phyloP scores from a whole-genome alignment of 768 basidiomycete species.

The Goffeauzyma gilvescens region DNA sequence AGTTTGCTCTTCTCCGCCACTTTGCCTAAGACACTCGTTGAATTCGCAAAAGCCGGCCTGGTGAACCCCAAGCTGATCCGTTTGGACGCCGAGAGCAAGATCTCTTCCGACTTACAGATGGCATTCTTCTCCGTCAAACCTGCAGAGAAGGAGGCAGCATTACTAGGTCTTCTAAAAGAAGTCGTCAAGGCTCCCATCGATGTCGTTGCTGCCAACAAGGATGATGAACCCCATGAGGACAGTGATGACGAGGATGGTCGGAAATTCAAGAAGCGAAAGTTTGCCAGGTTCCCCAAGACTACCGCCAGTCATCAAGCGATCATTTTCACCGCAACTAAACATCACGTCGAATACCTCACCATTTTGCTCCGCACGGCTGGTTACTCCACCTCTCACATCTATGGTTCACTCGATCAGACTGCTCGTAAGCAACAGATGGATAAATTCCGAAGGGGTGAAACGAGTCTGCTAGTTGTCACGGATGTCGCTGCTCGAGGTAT shows the following conservation, averaged over 20 bases:
- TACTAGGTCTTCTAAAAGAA: constrained; percentile 66
- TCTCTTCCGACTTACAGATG: constrained; percentile 81
- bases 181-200: constrained; percentile 59
- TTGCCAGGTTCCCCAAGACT: constrained; percentile 16
- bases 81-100: constrained; percentile 89
- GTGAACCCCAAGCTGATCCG: constrained; percentile 77
- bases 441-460: constrained; percentile 58
- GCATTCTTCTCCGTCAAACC: constrained; percentile 84
- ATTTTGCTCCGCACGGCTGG: constrained; percentile 58
- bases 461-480: constrained; percentile 79
- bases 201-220: constrained; percentile 11
- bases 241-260: constrained; percentile 16
- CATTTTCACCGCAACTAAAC: constrained; percentile 89
- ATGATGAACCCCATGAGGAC: constrained; percentile 8
- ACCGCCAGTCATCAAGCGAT: constrained; percentile 75
- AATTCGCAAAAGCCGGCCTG: constrained; percentile 94
- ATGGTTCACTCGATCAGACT: constrained; percentile 80
- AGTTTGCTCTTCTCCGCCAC: constrained; percentile 93
- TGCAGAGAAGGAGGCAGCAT: constrained; percentile 79
- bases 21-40: constrained; percentile 81
- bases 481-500: constrained; percentile 97
- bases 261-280: constrained; percentile 16
- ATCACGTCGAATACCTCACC: constrained; percentile 88
- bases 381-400: constrained; percentile 81
- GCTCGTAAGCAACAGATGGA: constrained; percentile 82